Base-by-base conservation (phyloP, 163 green algal species). In the Prototheca cutis region DNA sequence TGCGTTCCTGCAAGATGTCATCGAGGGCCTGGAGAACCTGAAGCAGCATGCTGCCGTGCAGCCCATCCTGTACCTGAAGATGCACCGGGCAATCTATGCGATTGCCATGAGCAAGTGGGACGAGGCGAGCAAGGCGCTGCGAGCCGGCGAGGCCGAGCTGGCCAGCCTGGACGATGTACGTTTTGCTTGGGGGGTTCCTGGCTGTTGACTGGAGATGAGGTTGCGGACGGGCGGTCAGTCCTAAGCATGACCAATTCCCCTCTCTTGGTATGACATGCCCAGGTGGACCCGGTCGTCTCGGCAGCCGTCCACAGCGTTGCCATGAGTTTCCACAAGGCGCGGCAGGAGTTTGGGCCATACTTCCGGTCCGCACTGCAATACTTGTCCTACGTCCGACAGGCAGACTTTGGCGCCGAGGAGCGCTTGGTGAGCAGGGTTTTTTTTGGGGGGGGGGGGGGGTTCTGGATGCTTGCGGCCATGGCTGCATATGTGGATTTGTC, bases 31-130 rank as follows among this genome's bases (percentile, higher is more conserved):
- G 28, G 78, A 85, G 53, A 84, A 88, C 48, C 62, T 75, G 33
- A 94, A 90, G 66, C 73, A 80, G 59, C 60, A 60, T 19, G 61
- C 65, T 34, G 73, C 57, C 6, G 70, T 82, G 47, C 79, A 96
- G 77, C 83, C 91, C 5, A 55, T 87, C 15, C 72, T 97, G 30
- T 97, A 89, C 72, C 65, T 98, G 48, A 64, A 75, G 32, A 94
- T 97, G 87, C 83, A 96, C 65, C 78, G 96, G 23, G 90, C 87
- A 40, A 76, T 94, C 67, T 80, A 95, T 53, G 75, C 90, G 53
- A 72, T 94, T 17, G 64, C 84, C 47, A 65, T 61, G 36, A 87
- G 78, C 5, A 58, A 80, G 3, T 24, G 81, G 30, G 57, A 69
- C 21, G 76, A 86, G 31, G 88, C 76, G 68, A 95, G 91, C 70